Base-by-base conservation (phyloP, 164 flowering plant species). In the Litsea cubeba region DNA sequence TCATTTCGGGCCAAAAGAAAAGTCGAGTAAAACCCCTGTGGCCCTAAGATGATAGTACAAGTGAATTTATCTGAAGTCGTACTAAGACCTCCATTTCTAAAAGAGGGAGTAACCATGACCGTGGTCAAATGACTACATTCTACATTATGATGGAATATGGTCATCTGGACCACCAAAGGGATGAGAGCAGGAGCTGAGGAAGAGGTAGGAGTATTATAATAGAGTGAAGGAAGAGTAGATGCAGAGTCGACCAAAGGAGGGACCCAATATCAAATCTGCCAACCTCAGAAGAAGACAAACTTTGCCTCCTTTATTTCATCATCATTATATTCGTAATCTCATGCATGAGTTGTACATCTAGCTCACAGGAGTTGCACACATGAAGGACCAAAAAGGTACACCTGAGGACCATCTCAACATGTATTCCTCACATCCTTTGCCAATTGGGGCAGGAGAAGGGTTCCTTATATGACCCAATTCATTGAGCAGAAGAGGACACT, bases 1-100 rank as follows among this genome's bases (percentile, higher is more conserved):
- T 30, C 1, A 5, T 1, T 30, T 0, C 0, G 0, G 32, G 0
- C 0, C 5, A 0, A 30, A 0, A 30, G 0, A 30, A 0, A 4
- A 30, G 5, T 0, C 5, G 32, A 2, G 0, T 30, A 30, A 30
- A 30, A 30, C 5, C 0, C 5, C 0, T 30, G 5, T 30, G 0
- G 0, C 32, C 5, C 5, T 5, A 0, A 30, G 0, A 0, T 30
- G 5, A 0, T 30, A 30, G 0, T 0, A 30, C 5, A 3, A 28
- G 30, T 28, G 0, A 4, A 28, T 28, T 28, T 1, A 28, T 0
- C 0, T 28, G 4, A 28, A 28, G 30, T 2, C 0, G 30, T 28
- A 28, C 30, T 0, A 28, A 28, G 4, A 28, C 4, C 4, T 28
- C 30, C 3, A 28, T 0, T 28, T 28, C 0, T 3, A 0, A 3